phyloP scores from a whole-genome alignment of 495 filamentous ascomycete species.

The Glarea lozoyensis region DNA sequence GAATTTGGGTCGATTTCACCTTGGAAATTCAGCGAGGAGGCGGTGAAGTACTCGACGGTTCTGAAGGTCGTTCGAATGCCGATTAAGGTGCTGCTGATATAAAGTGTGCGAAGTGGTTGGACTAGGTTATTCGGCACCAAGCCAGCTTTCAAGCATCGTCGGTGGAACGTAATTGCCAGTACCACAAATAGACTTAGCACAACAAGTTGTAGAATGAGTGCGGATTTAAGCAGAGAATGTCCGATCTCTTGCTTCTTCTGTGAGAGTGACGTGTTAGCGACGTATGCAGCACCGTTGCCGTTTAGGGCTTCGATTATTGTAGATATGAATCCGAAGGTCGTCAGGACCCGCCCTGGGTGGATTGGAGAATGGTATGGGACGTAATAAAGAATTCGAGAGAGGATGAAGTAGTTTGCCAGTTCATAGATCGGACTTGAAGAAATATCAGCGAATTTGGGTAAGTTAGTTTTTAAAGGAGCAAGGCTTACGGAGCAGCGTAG shows the following conservation, averaged over 20 bases:
- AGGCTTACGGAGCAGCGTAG: slow-evolving; percentile 54
- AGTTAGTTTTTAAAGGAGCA: not conserved
- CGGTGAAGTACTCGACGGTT: slow-evolving; percentile 50
- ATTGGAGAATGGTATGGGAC: slow-evolving; percentile 70
- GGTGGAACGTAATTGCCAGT: slow-evolving; percentile 51
- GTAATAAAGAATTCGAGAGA: slow-evolving; percentile 71
- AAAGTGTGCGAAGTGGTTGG: slow-evolving; percentile 49
- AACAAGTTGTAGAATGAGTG: slow-evolving; percentile 58
- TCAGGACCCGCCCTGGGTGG: slow-evolving; percentile 66
- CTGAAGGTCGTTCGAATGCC: slow-evolving; percentile 56
- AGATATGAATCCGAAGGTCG: slow-evolving; percentile 63
- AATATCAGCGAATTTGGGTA: slow-evolving; percentile 6
- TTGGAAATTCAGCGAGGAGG: slow-evolving; percentile 21
- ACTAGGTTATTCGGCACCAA: slow-evolving; percentile 48
- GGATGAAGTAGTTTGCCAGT: slow-evolving; percentile 64
- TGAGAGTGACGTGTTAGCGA: slow-evolving; percentile 25
- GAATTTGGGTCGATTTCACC: slow-evolving; percentile 10
- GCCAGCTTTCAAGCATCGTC: slow-evolving; percentile 42
- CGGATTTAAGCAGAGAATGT: slow-evolving; percentile 51
- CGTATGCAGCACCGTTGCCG: slow-evolving; percentile 53
- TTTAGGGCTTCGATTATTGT: slow-evolving; percentile 56
- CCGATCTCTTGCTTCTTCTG: slow-evolving; percentile 40
- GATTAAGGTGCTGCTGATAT: slow-evolving; percentile 52
- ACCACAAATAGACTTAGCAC: slow-evolving; percentile 52
- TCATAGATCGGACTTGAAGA: slow-evolving; percentile 71